A percentile compares a stretch with the other conserved stretches of the same genome.
These are phyloP conservation scores for Botrytis byssoidea DNA, from an alignment of 2,329 filamentous ascomycete genomes.

Conservation along the genomic window DNA sequence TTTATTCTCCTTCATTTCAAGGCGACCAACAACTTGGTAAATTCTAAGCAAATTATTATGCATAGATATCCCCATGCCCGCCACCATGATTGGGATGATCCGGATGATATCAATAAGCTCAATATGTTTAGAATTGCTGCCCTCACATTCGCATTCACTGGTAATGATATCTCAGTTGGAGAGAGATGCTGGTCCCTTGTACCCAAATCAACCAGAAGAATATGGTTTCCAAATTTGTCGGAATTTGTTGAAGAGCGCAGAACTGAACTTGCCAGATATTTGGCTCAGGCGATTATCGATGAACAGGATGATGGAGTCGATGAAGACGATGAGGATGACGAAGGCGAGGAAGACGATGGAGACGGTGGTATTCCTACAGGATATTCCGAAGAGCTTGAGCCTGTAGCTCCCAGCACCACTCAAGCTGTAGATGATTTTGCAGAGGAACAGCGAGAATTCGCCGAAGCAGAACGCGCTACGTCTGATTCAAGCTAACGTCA, in stretches of 20 bases:
- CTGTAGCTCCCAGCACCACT: neutral
- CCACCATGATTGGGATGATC: neutral
- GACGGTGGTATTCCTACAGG: too few relatives aligned
- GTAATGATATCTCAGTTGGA: neutral
- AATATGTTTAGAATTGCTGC: neutral
- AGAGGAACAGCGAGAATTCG: neutral
- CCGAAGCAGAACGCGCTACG: too few relatives aligned
- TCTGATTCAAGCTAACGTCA: neutral
- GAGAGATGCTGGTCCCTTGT: neutral
- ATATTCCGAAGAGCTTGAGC: neutral
- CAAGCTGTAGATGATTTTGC: neutral
- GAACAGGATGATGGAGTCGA: neutral
- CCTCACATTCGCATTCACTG: neutral
- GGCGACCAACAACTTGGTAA: rapidly evolving
- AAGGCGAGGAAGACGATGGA: neutral
- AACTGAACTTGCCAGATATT: neutral
- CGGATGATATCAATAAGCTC: neutral
- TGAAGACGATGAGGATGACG: neutral
- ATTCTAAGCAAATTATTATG: neutral
- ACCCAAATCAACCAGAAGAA: neutral
- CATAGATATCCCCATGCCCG: neutral
- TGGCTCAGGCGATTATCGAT: too few relatives aligned
- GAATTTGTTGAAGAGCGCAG: neutral
- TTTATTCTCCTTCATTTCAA: neutral
- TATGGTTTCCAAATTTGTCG: neutral